phyloP scores from a whole-genome alignment of 176 grass and related monocot genomes.

The Avena atlantica region DNA sequence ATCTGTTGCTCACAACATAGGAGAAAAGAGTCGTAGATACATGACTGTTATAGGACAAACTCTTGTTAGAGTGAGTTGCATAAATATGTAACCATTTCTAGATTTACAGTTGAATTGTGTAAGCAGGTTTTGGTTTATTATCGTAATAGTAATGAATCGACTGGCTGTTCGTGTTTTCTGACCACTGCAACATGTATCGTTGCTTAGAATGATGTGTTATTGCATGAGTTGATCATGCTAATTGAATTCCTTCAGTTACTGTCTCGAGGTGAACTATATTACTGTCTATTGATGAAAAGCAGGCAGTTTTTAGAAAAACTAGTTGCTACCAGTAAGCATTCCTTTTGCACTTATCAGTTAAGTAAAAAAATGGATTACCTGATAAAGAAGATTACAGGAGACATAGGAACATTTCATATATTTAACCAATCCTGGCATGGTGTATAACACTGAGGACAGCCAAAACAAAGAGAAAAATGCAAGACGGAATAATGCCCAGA shows the following conservation, averaged over 20 bases:
- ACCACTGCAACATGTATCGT: not conserved
- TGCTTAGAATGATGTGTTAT: not conserved
- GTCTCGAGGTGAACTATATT: not conserved
- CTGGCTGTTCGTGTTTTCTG: not conserved
- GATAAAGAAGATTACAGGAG: not conserved
- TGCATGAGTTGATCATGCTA: not conserved
- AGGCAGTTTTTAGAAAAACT: not conserved
- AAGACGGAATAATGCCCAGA: not conserved
- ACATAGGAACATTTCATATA: not conserved
- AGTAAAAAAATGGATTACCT: not conserved
- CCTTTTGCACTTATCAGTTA: not conserved
- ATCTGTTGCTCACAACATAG: slow-evolving; percentile 84
- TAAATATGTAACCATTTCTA: not conserved
- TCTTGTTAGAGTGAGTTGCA: not conserved
- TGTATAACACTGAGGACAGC: not conserved
- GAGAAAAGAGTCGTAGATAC: not conserved
- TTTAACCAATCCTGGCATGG: not conserved
- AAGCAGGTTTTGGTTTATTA: not conserved
- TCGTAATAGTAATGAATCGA: no score
- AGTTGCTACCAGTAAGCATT: not conserved
- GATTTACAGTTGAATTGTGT: not conserved
- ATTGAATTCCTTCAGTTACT: not conserved
- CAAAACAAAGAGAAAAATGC: not conserved
- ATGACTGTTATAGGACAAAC: slow-evolving; percentile 10
- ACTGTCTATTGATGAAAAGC: not conserved